These are phyloP conservation scores for Solanum commersonii DNA, from an alignment of 257 asterid genomes.

Conservation along the genomic window DNA sequence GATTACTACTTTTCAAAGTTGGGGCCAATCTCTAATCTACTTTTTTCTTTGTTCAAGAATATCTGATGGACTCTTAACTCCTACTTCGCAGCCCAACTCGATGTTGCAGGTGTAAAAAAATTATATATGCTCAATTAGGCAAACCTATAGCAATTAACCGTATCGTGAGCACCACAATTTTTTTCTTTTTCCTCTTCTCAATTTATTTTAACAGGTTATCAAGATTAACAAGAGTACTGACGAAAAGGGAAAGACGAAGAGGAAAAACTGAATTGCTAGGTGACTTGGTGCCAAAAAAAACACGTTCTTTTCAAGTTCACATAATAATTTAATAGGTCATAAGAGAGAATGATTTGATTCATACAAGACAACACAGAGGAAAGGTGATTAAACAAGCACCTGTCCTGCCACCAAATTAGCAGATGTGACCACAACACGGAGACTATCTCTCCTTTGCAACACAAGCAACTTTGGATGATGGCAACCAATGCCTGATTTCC, in stretches of 20 bases:
- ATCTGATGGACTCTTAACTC: neutral
- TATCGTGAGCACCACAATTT: neutral
- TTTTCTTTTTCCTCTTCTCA: neutral
- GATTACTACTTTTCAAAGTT: neutral
- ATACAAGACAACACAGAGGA: neutral
- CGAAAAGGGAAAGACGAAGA: neutral
- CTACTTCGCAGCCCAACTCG: neutral
- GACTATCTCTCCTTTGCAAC: constrained; percentile 62
- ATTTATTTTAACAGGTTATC: neutral
- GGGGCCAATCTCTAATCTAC: neutral
- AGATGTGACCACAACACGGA: constrained; percentile 77
- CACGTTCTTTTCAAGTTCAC: neutral
- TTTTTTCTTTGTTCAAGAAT: neutral
- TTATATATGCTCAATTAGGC: neutral
- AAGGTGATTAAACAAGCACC: constrained; percentile 30
- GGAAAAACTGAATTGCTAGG: neutral
- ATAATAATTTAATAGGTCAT: neutral
- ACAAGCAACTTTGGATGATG: constrained; percentile 87
- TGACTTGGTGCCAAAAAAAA: neutral
- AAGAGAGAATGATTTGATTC: neutral
- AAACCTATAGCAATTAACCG: neutral
- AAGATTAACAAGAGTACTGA: neutral
- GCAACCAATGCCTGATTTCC: constrained; percentile 75
- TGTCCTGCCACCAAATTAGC: constrained; percentile 85
- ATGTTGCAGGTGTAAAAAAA: neutral